These are phyloP conservation scores for Kuraishia ogatae DNA, from an alignment of 805 yeast genomes.

Conservation along the genomic window DNA sequence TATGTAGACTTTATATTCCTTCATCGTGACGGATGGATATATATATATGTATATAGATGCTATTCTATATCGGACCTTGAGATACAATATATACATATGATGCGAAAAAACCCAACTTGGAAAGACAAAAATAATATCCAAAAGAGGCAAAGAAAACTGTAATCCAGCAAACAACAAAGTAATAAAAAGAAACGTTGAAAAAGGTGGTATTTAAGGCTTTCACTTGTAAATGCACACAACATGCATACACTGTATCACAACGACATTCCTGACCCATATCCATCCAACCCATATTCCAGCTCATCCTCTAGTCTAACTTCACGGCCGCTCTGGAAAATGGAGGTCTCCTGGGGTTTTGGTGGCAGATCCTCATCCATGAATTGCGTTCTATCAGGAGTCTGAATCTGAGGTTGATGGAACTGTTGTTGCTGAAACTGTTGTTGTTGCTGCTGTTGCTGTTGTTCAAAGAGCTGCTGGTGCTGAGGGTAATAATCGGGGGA, in stretches of 20 bases:
- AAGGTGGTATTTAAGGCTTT: neutral
- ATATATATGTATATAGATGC: neutral
- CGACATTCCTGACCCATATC: constrained; percentile 18
- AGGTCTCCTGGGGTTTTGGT: constrained; percentile 53
- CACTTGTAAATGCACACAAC: neutral
- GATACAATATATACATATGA: neutral
- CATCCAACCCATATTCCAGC: constrained; percentile 60
- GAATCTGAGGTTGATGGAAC: constrained; percentile 22
- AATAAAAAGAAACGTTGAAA: too few species aligned
- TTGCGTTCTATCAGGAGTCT: constrained; percentile 36
- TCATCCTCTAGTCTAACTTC: constrained; percentile 51
- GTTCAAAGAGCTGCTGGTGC: constrained; percentile 8
- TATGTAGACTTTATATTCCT: neutral
- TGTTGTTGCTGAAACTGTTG: constrained; percentile 22
- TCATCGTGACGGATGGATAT: neutral
- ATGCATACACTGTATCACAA: neutral
- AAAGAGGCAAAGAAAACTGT: neutral
- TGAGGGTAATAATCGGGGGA: neutral
- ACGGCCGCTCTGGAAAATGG: constrained; percentile 9
- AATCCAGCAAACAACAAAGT: neutral
- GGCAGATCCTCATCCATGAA: constrained; percentile 38
- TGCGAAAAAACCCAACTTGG: neutral
- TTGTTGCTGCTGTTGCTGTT: constrained; percentile 16
- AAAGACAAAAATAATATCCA: neutral
- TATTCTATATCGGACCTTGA: neutral